phyloP scores from a whole-genome alignment of 768 basidiomycete species.

The Nidularia pulvinata region DNA sequence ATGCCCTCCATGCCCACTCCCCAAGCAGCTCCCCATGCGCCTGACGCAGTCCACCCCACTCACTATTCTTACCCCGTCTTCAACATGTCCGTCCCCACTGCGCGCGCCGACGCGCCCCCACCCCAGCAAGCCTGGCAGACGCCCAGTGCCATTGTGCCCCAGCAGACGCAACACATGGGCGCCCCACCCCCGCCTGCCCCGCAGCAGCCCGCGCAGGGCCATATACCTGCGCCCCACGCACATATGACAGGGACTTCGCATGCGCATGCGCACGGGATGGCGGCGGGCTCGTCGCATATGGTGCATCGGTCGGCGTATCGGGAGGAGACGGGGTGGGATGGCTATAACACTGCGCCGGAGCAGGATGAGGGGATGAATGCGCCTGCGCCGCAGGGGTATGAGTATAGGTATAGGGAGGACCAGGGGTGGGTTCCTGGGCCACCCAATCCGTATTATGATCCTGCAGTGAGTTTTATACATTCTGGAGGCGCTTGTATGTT shows the following conservation, averaged over 20 bases:
- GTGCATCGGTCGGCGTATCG: conserved; percentile 48
- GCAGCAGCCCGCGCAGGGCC: conserved; percentile 31
- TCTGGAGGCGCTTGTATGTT: neutral
- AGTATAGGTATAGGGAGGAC: conserved; percentile 67
- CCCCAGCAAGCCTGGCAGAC: conserved; percentile 69
- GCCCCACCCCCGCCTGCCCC: conserved; percentile 39
- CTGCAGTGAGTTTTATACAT: conserved; percentile 34
- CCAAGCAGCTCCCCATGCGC: conserved; percentile 19
- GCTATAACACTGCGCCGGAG: conserved; percentile 36
- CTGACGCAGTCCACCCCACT: conserved; percentile 7
- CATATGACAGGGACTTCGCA: too few relatives aligned
- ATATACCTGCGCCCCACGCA: too few relatives aligned
- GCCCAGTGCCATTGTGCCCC: conserved; percentile 58
- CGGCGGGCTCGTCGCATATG: conserved; percentile 10
- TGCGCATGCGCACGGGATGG: too few relatives aligned
- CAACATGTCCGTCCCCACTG: conserved; percentile 28
- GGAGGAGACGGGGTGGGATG: conserved; percentile 52
- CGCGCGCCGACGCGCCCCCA: conserved; percentile 44
- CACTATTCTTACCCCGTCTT: conserved; percentile 31
- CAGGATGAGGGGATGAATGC: conserved; percentile 36
- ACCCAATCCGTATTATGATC: conserved; percentile 51
- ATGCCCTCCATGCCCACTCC: neutral
- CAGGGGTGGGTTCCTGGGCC: conserved; percentile 41
- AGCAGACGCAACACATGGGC: conserved; percentile 53
- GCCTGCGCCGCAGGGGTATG: conserved; percentile 44